Percentiles rank a stretch among this genome's conserved stretches.
These are phyloP conservation scores for Galeopsis tetrahit DNA, from an alignment of 257 asterid species.

Conservation along the genomic window DNA sequence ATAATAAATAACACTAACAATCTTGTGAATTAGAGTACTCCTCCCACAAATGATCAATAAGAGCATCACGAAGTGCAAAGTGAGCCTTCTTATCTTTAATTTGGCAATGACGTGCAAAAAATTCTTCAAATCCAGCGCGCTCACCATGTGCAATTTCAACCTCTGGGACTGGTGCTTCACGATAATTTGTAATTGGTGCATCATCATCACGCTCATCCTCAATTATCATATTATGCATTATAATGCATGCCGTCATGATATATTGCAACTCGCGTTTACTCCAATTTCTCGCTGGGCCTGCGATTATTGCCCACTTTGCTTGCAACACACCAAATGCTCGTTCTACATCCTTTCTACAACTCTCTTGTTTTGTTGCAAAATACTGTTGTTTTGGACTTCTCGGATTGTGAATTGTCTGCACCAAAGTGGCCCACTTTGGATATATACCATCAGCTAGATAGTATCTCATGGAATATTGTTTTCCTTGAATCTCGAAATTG, in stretches of 20 bases:
- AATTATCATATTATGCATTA: not conserved
- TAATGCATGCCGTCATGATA: not conserved
- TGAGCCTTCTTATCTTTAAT: too few species aligned
- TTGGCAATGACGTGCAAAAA: too few species aligned
- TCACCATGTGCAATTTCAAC: too few species aligned
- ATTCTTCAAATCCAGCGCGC: too few species aligned
- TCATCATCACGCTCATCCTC: not conserved
- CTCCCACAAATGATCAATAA: too few species aligned
- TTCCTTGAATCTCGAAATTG: too few species aligned
- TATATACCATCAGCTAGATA: not conserved
- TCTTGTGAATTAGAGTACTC: too few species aligned
- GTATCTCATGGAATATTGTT: not conserved
- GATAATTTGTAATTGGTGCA: not conserved
- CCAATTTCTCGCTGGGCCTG: not conserved
- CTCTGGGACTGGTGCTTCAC: too few species aligned
- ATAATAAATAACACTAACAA: too few species aligned
- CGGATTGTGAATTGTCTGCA: not conserved
- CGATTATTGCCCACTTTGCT: not conserved
- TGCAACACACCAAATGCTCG: not conserved
- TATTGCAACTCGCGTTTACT: not conserved
- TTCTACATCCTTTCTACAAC: not conserved
- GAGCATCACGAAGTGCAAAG: too few species aligned
- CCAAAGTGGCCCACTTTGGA: not conserved
- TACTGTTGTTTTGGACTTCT: not conserved
- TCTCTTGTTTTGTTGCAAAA: not conserved